Evolutionary conservation across 345 rosid species (phyloP).

Genomic region (Streptanthus diversifolius): DNA sequence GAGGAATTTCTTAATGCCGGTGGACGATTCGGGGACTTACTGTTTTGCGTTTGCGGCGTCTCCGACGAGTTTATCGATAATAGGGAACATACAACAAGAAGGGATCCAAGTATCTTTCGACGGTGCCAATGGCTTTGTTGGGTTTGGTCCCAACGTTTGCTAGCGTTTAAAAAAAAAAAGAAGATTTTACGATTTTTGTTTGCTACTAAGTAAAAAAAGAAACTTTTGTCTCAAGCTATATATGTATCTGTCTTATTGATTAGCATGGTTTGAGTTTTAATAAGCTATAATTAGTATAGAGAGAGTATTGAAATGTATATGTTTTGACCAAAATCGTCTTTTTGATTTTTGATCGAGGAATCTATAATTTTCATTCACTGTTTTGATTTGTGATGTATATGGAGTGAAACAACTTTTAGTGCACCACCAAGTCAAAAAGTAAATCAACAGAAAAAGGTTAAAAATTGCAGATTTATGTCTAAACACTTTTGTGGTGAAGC

Average conservation of each 20-base stretch:
- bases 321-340: constrained; percentile 24
- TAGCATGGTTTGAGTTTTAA: constrained; percentile 24
- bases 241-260: constrained; percentile 19
- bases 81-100: constrained; percentile 96
- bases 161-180: constrained; percentile 23
- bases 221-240: constrained; percentile 7
- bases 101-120: constrained; percentile 92
- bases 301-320: constrained; percentile 27
- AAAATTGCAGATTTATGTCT: constrained; percentile 1
- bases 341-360: constrained; percentile 4
- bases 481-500: constrained; percentile 29
- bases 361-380: constrained; percentile 5
- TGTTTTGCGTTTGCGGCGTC: constrained; percentile 92
- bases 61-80: constrained; percentile 66
- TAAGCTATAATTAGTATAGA: constrained; percentile 25
- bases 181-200: constrained; percentile 21
- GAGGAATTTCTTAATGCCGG: constrained; percentile 83
- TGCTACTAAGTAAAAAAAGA: constrained; percentile 7
- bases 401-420: constrained; percentile 7
- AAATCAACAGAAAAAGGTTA: constrained; percentile 1
- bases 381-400: neutral
- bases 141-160: constrained; percentile 92
- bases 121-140: constrained; percentile 90
- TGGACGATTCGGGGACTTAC: constrained; percentile 75
- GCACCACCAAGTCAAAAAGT: constrained; percentile 30